Evolutionary conservation across 2,329 filamentous ascomycete species (phyloP), one percentile per base, ranked within the genome.

Genomic region (Cordyceps militaris): DNA sequence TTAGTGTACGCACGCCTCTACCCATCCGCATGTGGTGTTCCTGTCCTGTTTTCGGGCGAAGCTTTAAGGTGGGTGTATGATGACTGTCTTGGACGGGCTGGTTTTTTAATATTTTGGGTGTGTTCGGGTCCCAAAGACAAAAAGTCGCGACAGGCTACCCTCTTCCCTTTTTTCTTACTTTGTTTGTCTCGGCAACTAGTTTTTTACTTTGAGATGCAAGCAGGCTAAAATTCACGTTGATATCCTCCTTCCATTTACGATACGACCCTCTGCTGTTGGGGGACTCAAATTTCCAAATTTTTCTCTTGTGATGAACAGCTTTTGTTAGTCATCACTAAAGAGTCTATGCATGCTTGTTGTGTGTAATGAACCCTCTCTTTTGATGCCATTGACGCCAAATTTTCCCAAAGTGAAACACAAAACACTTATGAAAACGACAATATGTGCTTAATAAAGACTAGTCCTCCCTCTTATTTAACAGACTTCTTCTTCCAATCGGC

Each of bases 401-500:
- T 56, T 10, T 42, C 54, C 54, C 26, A 47, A 34, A 21, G 10
- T 28, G 11, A 30, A 9, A 32, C 6, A 21, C 7, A 16, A 48
- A 36, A 28, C 13, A 47, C 9, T 11, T 30, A 26, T 7, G 16
- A 40, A 21, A 6, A 40, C 8, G 14, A 16, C 9, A 38, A 38
- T 7, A 16, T n/a, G 6, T 6, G 6, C 28, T 32, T 32, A 38
- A 6, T 2, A 2, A 14, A 38, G 34, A n/a, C 16, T 38, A n/a
- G 11, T 23, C 19, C 19, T 55, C 2, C 28, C 11, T 8, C 6
- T 49, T 36, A 57, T 28, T 52, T 57, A 7, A 23, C 40, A 28
- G 58, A 56, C 24, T 62, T 66, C 65, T 76, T 74, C 65, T 74
- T 76, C 75, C 79, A 80, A 38, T 73, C 71, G 3, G 72, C 65